Conservation (phyloP, 495 filamentous ascomycete genomes). For the Tuber borchii region DNA sequence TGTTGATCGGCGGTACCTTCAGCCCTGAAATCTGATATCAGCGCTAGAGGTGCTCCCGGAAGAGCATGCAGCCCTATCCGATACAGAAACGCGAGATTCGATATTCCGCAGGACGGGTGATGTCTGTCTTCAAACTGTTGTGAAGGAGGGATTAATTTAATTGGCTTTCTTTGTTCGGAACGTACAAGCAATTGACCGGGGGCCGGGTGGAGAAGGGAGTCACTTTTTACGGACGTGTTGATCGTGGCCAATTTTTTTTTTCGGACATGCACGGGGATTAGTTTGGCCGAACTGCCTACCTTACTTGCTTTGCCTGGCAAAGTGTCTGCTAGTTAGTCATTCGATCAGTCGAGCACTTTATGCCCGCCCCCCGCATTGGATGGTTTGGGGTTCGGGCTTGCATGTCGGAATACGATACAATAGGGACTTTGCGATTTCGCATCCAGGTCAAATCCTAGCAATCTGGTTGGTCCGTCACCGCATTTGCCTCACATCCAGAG, state of each 20-base stretch:
- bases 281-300: not conserved
- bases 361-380: slow-evolving; percentile 1
- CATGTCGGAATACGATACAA: not conserved
- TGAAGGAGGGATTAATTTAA: slow-evolving; percentile 1
- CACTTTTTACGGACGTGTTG: not conserved
- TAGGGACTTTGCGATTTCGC: too few species aligned
- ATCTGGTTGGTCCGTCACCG: too few species aligned
- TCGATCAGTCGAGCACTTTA: not conserved
- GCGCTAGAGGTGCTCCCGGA: not conserved
- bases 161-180: not conserved
- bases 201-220: not conserved
- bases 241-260: not conserved
- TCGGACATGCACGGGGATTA: not conserved
- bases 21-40: slow-evolving; percentile 2
- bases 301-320: not conserved
- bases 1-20: not conserved
- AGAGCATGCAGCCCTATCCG: not conserved
- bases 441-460: too few species aligned
- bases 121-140: not conserved
- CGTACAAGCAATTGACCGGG: not conserved
- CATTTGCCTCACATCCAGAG: too few species aligned
- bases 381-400: not conserved
- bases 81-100: not conserved
- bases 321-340: not conserved
- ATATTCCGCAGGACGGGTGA: not conserved